Conservation (phyloP, 257 asterid species). For the Forsythia suspensa region DNA sequence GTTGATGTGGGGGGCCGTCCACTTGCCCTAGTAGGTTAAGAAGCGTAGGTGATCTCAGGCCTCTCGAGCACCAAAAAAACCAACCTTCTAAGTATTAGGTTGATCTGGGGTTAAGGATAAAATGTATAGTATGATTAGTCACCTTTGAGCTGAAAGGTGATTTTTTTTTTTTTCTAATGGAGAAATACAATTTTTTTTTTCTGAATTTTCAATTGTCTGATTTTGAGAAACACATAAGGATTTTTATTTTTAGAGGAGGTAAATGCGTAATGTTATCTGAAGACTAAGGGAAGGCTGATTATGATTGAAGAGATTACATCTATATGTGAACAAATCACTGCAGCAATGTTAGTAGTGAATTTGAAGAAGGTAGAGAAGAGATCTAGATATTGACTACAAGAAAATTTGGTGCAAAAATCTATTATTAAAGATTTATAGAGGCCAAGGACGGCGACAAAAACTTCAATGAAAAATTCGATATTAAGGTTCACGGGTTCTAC, state of each 20-base stretch:
- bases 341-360: background rate
- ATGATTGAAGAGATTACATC: background rate
- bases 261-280: too few species aligned
- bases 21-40: background rate
- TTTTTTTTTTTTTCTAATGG: background rate
- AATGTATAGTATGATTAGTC: background rate
- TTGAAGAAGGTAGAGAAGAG: background rate
- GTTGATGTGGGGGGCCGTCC: background rate
- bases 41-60: too few species aligned
- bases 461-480: background rate
- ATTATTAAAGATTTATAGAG: background rate
- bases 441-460: too few species aligned
- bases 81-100: too few species aligned
- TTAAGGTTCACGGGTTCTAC: background rate
- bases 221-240: background rate
- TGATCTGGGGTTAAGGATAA: too few species aligned
- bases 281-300: background rate
- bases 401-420: background rate
- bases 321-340: background rate
- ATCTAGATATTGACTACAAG: background rate
- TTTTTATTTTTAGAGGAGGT: too few species aligned
- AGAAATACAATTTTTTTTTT: background rate
- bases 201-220: background rate
- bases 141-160: background rate
- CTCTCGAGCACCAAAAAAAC: too few species aligned